Conservation (phyloP, 169 alveolate species). For the Cryptosporidium sp. region DNA sequence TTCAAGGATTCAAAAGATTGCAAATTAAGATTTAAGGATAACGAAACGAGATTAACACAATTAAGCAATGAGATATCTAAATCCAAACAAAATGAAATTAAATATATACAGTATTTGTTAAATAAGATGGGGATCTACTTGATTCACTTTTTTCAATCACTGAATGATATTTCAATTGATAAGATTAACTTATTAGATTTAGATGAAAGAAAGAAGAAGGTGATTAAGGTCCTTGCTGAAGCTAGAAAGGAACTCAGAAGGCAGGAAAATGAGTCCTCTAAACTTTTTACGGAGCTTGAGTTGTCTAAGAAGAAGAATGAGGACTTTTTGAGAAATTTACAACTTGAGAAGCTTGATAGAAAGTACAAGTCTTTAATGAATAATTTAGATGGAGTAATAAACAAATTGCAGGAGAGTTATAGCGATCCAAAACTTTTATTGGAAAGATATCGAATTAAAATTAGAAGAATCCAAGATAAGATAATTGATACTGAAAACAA, state of each 20-base stretch:
- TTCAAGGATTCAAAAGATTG: conserved; percentile 46
- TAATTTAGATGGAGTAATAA: not conserved
- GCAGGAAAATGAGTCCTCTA: not conserved
- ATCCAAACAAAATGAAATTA: conserved; percentile 51
- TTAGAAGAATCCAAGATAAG: not conserved
- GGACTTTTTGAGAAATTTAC: not conserved
- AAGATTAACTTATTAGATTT: not conserved
- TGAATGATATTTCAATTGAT: conserved; percentile 18
- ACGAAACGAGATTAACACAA: conserved; percentile 29
- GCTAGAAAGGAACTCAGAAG: not conserved
- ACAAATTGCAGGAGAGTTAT: not conserved
- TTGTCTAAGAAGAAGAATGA: not conserved
- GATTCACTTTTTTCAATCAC: conserved; percentile 32
- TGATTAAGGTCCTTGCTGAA: not conserved
- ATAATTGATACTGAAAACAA: conserved; percentile 4
- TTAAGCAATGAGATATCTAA: conserved; percentile 53
- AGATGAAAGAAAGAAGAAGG: not conserved
- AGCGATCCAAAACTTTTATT: conserved; percentile 18
- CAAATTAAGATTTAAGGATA: not conserved
- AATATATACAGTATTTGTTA: conserved; percentile 34
- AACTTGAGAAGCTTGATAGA: conserved; percentile 7
- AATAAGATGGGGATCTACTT: conserved; percentile 42
- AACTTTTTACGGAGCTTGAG: not conserved
- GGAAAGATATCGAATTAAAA: not conserved
- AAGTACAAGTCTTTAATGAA: not conserved